Evolutionary conservation across 257 asterid species (phyloP).

Genomic region (Fraxinus americana): DNA sequence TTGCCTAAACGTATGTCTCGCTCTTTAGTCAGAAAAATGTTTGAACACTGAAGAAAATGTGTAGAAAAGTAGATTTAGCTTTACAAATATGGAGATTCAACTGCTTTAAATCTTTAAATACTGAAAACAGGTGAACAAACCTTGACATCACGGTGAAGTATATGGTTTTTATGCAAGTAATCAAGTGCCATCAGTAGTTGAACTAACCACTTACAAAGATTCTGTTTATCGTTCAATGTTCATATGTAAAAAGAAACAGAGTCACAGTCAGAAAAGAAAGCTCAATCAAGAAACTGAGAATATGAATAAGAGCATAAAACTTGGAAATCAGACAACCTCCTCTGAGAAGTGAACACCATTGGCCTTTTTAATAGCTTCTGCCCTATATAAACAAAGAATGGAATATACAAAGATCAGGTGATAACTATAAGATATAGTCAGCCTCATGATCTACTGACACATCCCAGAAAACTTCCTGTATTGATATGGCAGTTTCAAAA

Average conservation of each 20-base stretch:
- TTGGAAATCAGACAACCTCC: constrained; percentile 59
- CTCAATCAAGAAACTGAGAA: constrained; percentile 7
- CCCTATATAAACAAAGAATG: constrained; percentile 50
- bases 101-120: constrained; percentile 8
- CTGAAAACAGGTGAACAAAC: constrained; percentile 36
- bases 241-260: constrained; percentile 19
- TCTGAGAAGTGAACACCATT: constrained; percentile 88
- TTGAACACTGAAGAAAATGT: constrained; percentile 75
- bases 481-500: background rate
- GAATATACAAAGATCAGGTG: constrained; percentile 15
- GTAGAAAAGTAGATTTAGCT: constrained; percentile 24
- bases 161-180: constrained; percentile 81
- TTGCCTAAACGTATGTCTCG: constrained; percentile 95
- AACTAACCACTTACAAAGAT: constrained; percentile 94
- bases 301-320: constrained; percentile 15
- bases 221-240: constrained; percentile 53
- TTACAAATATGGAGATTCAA: constrained; percentile 6
- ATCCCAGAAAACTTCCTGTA: background rate
- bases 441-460: background rate
- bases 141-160: constrained; percentile 99
- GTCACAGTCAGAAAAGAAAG: background rate
- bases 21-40: constrained; percentile 89
- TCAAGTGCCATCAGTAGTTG: constrained; percentile 95
- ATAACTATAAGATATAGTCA: constrained; percentile 8
- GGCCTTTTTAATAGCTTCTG: constrained; percentile 85